Conservation (phyloP, 129 eudicot species). For the Sambucus nigra region DNA sequence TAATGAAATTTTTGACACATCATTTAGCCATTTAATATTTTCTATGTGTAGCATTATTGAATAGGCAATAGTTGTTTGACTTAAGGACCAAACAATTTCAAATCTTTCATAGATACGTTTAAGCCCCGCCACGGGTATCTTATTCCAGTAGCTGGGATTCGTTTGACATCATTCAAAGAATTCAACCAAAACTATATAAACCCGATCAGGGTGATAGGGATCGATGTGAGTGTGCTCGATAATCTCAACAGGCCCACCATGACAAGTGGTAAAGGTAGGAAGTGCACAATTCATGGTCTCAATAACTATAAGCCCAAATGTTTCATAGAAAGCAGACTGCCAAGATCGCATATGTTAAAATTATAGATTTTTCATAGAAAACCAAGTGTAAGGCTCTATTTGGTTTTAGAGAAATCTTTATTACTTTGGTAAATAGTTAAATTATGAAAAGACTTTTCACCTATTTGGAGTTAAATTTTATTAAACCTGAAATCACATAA, state of each 20-base stretch:
- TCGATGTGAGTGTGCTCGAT: conserved; percentile 32
- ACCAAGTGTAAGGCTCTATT: not conserved
- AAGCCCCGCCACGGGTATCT: conserved; percentile 21
- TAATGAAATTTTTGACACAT: no score
- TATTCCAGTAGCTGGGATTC: conserved; percentile 22
- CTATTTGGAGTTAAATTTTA: no score
- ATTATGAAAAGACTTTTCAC: no score
- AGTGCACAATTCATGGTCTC: conserved; percentile 35
- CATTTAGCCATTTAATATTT: no score
- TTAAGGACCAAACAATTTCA: not conserved
- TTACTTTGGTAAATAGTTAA: no score
- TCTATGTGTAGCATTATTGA: no score
- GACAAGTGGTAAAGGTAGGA: conserved; percentile 32
- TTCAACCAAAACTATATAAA: conserved; percentile 13
- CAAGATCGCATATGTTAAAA: not conserved
- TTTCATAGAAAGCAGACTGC: conserved; percentile 34
- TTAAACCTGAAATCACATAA: no score
- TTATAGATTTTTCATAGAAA: not conserved
- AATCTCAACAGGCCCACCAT: conserved; percentile 38
- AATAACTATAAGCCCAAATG: conserved; percentile 34
- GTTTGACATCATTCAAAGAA: conserved; percentile 18
- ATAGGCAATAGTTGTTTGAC: no score
- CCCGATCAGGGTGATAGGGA: conserved; percentile 27
- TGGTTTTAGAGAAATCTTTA: no score
- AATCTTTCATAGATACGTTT: conserved; percentile 25